phyloP scores from a whole-genome alignment of 257 asterid genomes.

The Mitragyna speciosa region DNA sequence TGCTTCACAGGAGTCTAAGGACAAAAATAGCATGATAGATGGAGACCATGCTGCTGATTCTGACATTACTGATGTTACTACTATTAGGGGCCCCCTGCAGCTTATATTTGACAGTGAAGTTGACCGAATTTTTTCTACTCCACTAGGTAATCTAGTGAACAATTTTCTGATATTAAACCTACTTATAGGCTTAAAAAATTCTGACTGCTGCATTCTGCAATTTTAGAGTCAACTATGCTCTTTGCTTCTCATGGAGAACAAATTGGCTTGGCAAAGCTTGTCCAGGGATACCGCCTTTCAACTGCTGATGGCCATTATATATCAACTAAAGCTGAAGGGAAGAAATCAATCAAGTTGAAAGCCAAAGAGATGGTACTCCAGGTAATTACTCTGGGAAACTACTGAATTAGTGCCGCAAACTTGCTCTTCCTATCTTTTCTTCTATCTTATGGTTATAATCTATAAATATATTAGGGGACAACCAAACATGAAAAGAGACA shows the following conservation, averaged over 20 bases:
- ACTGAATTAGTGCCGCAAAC: neutral
- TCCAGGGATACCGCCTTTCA: conserved; percentile 81
- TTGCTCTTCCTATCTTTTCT: neutral
- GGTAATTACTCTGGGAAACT: conserved; percentile 46
- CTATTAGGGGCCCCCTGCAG: conserved; percentile 86
- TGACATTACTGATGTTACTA: conserved; percentile 56
- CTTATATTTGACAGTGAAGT: conserved; percentile 88
- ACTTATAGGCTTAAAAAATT: conserved; percentile 22
- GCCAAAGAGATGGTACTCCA: conserved; percentile 86
- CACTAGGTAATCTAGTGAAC: conserved; percentile 62
- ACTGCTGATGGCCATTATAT: conserved; percentile 83
- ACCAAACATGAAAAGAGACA: too few relatives aligned
- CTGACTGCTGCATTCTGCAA: conserved; percentile 35
- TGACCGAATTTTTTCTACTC: conserved; percentile 92
- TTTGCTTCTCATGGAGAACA: conserved; percentile 94
- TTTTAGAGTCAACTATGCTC: conserved; percentile 83
- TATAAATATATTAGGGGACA: neutral
- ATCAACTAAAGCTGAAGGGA: conserved; percentile 92
- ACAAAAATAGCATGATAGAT: conserved; percentile 46
- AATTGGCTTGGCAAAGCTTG: conserved; percentile 84
- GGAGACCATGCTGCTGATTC: conserved; percentile 52
- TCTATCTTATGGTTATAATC: neutral
- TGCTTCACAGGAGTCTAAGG: conserved; percentile 55
- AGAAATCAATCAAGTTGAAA: conserved; percentile 79
- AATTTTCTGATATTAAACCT: conserved; percentile 20